Base-by-base conservation (phyloP, 106 monocot genomes). In the Alisma plantagoaquatica region DNA sequence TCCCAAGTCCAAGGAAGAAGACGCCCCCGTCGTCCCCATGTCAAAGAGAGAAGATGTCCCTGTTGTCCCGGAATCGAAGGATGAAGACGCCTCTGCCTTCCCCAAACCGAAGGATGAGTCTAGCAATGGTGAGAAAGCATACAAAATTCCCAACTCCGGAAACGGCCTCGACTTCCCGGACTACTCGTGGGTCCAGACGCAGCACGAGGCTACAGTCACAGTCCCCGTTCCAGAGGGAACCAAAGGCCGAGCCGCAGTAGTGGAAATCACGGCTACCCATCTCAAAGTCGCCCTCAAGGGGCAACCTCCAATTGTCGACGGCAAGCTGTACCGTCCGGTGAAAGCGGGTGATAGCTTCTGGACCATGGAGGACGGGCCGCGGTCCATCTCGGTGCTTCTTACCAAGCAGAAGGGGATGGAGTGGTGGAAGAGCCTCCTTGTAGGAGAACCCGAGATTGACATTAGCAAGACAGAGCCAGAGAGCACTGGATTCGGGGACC, bases 331-430 rank as follows among this genome's bases (percentile, higher is more conserved):
- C 62, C 45, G 78, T 14, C 27, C 85, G 22, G 73, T 91, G 9
- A 85, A 65, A 61, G 33, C 56, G 31, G 91, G 85, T 59, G 91
- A 91, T 65, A 81, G 91, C 53, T 85, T 81, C 43, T 91, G 91
- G 91, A 91, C 81, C 49, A 83, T 89, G 84, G 91, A 91, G 75
- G 91, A 91, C 73, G 78, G 60, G 31, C 75, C n/a, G 31, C 75
- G 78, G 30, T 59, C 47, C 9, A 57, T 85, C 10, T 78, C 78
- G 30, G 53, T 91, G 43, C 70, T 91, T 27, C 59, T 91, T 56
- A 91, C 91, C 1, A 91, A 91, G 51, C 72, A 81, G n/a, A 85
- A 91, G 55, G 81, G 85, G 43, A 85, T 91, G 91, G 85, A 91
- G 29, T 92, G 91, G 85, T 86, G 85, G 91, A 92, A 78, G 44